Evolutionary conservation across 371 early-diverging fungal genomes (phyloP).

Genomic region (Lichtheimia ornata): DNA sequence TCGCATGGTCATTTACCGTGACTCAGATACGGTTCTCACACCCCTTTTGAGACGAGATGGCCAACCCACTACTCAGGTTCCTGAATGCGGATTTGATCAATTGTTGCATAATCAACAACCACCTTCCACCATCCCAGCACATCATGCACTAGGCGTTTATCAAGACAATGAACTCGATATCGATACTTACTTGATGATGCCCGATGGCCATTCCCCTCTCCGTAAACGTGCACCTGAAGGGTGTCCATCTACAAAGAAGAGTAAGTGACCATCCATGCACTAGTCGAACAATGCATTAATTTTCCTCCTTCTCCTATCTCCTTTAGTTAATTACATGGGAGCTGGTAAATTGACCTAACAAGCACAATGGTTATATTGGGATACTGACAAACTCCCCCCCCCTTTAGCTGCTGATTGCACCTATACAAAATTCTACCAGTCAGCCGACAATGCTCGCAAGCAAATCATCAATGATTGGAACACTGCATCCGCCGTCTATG

Average conservation of each 20-base stretch:
- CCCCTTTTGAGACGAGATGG: constrained; percentile 14
- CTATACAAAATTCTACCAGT: constrained; percentile 62
- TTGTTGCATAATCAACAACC: constrained; percentile 9
- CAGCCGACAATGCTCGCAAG: constrained; percentile 59
- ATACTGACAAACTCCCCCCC: background rate
- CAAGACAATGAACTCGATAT: background rate
- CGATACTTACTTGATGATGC: background rate
- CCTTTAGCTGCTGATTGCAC: constrained; percentile 77
- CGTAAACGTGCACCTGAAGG: constrained; percentile 40
- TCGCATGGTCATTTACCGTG: constrained; percentile 69
- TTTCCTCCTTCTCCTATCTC: constrained; percentile 6
- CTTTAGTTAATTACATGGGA: constrained; percentile 26
- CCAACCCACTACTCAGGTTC: constrained; percentile 1
- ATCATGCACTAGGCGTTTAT: constrained; percentile 10
- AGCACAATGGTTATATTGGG: background rate
- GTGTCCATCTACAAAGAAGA: constrained; percentile 43
- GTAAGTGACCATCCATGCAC: constrained; percentile 21
- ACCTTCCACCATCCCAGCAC: background rate
- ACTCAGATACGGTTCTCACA: constrained; percentile 56
- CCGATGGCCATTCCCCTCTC: constrained; percentile 5
- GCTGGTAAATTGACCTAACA: constrained; percentile 23
- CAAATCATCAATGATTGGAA: constrained; percentile 82
- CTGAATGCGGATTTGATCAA: constrained; percentile 37
- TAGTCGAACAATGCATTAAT: background rate
- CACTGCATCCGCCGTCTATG: constrained; percentile 80